Evolutionary conservation across 306 rosid species (phyloP), one percentile per base, ranked within the genome.

Genomic region (Crataegus laevigata): DNA sequence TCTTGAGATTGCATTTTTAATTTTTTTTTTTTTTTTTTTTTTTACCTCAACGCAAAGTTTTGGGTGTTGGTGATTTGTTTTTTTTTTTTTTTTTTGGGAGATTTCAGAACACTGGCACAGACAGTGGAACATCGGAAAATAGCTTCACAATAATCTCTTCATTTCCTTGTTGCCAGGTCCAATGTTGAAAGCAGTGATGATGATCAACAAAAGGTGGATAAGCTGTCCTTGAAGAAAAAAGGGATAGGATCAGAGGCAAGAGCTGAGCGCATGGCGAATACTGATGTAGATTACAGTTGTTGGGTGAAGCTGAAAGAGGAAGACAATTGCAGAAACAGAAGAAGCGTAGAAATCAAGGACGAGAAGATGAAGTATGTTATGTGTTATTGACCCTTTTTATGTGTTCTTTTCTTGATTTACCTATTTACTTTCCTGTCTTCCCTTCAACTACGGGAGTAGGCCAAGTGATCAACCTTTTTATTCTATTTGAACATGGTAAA

Each of bases 231-330:
- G 83, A 90, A 90, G 91, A 93, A 83, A 78, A 90, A 86, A 74
- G 98, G 96, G 58, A 78, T 89, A 62, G 98, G 98, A 79, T 89
- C 98, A 43, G 96, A 93, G 80, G 98, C 88, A 74, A 90, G 87
- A 83, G 90, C 96, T 34, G 96, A 88, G 68, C 86, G 90, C 82
- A 81, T 90, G 77, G 93, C 91, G 60, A 94, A 80, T 85, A 90
- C 96, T 59, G 89, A 90, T 82, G 74, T 78, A 32, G 99, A 94
- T 74, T 91, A 21, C 96, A 94, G 77, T 85, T 91, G 79, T 67
- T 94, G 80, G 87, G 82, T 85, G 89, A 86, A 73, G 81, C 85
- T 79, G 97, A 94, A 75, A 85, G 94, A 83, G 96, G 89, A 79
- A 89, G 99, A 77, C 93, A 88, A 29, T 82, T 92, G 84, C 96